Evolutionary conservation across 2,329 filamentous ascomycete genomes (phyloP).

Genomic region (Stromatinia cepivora): DNA sequence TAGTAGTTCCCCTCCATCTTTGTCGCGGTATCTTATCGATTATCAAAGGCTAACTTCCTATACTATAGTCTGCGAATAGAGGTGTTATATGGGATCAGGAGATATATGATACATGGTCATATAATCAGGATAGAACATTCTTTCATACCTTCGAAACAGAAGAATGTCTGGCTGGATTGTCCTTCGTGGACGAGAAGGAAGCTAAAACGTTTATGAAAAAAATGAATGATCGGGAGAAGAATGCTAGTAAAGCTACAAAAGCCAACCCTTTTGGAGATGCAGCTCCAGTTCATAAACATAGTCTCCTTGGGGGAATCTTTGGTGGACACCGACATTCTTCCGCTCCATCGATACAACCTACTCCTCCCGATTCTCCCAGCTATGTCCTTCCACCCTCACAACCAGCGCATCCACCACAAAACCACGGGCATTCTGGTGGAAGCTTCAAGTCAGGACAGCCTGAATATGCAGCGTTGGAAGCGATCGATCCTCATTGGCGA

Average conservation of each 20-base stretch:
- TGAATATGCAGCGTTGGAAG: slow-evolving; percentile 63
- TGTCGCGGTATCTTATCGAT: not conserved
- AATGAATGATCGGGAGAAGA: slow-evolving; percentile 94
- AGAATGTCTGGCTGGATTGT: slow-evolving; percentile 84
- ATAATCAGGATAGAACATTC: slow-evolving; percentile 96
- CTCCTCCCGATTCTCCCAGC: slow-evolving; percentile 58
- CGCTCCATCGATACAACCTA: slow-evolving; percentile 46
- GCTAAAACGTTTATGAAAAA: slow-evolving; percentile 97
- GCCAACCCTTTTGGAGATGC: slow-evolving; percentile 69
- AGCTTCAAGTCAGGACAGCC: slow-evolving; percentile 52
- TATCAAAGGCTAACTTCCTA: slow-evolving; percentile 28
- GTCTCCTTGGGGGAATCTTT: slow-evolving; percentile 61
- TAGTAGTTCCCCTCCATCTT: slow-evolving; percentile 43
- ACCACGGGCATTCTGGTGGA: slow-evolving; percentile 45
- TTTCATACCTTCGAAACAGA: slow-evolving; percentile 98
- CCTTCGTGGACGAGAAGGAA: slow-evolving; percentile 96
- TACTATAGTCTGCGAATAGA: slow-evolving; percentile 69
- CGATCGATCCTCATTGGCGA: slow-evolving; percentile 64
- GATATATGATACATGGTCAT: slow-evolving; percentile 90
- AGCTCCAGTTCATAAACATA: slow-evolving; percentile 45
- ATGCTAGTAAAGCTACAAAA: slow-evolving; percentile 83
- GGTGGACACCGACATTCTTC: slow-evolving; percentile 59
- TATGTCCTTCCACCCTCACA: slow-evolving; percentile 42
- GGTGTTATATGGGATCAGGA: slow-evolving; percentile 98
- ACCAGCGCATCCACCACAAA: slow-evolving; percentile 35